Percentiles rank a stretch among this genome's conserved stretches.
Conservation (phyloP, 1,139 yeast species). For the Pichia sorboxylosa region DNA sequence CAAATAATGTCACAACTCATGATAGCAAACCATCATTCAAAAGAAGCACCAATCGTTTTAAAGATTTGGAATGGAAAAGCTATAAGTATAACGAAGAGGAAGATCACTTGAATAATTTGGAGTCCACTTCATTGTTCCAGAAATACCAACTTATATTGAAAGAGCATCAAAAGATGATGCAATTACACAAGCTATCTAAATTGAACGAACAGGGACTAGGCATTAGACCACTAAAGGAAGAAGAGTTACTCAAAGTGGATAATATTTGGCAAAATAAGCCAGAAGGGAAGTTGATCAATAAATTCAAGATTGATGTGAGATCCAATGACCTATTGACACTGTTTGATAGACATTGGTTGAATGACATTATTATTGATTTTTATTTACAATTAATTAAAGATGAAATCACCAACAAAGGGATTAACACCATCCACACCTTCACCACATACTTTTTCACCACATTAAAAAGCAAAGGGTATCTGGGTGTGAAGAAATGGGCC, state of each 20-base stretch:
- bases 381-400: conserved; percentile 71
- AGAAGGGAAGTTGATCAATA: conserved; percentile 26
- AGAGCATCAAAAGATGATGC: conserved; percentile 30
- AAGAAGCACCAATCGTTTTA: conserved; percentile 16
- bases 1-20: background rate
- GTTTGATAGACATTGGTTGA: conserved; percentile 68
- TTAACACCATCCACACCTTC: conserved; percentile 51
- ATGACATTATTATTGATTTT: conserved; percentile 82
- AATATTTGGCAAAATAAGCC: conserved; percentile 25
- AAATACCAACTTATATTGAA: conserved; percentile 32
- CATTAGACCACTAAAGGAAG: conserved; percentile 21
- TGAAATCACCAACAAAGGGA: conserved; percentile 57
- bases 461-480: conserved; percentile 59
- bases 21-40: conserved; percentile 12
- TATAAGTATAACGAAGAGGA: conserved; percentile 20
- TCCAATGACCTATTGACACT: conserved; percentile 63
- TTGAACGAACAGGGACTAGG: conserved; percentile 20
- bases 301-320: conserved; percentile 47
- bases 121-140: conserved; percentile 23
- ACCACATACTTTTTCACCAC: conserved; percentile 82
- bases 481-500: conserved; percentile 83
- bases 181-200: conserved; percentile 26
- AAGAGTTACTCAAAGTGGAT: conserved; percentile 28
- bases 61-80: conserved; percentile 22
- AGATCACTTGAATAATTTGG: conserved; percentile 21